A percentile compares a stretch with the other conserved stretches of the same genome.
Conservation (phyloP, 2,329 filamentous ascomycete genomes). For the Colletotrichum nymphaeae region DNA sequence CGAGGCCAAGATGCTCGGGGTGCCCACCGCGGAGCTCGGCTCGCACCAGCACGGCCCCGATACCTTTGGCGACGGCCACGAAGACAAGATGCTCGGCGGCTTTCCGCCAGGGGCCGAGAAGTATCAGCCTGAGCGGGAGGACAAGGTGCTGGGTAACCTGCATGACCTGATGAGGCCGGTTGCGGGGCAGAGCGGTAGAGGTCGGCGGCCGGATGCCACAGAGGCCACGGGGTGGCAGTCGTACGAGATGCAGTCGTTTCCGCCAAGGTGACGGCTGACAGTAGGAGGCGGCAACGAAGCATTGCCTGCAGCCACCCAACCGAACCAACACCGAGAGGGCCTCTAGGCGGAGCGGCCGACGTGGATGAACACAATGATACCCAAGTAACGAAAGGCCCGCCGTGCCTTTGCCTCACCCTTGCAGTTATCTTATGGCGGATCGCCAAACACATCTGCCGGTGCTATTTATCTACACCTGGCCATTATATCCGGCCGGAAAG, state of each 20-base stretch:
- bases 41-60: conserved; percentile 32
- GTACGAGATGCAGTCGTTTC: conserved; percentile 26
- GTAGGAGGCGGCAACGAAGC: not conserved
- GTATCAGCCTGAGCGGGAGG: conserved; percentile 24
- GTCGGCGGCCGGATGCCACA: not conserved
- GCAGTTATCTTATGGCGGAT: not conserved
- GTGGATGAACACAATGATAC: conserved; percentile 19
- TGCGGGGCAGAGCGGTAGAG: conserved; percentile 7
- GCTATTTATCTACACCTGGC: not conserved
- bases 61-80: conserved; percentile 28
- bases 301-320: not conserved
- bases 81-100: conserved; percentile 28
- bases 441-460: not conserved
- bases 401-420: conserved; percentile 4
- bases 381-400: conserved; percentile 18
- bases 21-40: conserved; percentile 27
- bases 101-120: conserved; percentile 21
- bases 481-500: not conserved
- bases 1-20: conserved; percentile 28
- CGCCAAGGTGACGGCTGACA: conserved; percentile 11
- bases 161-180: conserved; percentile 21
- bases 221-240: conserved; percentile 9
- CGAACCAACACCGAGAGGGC: not conserved
- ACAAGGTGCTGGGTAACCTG: conserved; percentile 29
- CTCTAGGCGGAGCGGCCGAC: conserved; percentile 10